These are phyloP conservation scores for Lodderomyces oxycetoniae DNA, from an alignment of 1,139 yeast species.

Conservation along the genomic window DNA sequence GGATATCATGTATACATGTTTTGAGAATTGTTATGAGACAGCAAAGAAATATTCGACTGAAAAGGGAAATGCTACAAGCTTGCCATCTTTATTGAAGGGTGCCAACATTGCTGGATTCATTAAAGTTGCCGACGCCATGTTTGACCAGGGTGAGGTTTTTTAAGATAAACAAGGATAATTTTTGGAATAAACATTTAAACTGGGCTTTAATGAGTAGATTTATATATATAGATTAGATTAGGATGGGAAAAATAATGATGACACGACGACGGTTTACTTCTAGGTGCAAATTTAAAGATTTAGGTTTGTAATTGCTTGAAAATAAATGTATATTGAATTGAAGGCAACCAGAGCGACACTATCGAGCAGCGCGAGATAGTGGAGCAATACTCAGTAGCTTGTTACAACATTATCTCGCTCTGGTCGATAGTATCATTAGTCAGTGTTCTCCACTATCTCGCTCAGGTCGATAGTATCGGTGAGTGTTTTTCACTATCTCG, in stretches of 20 bases:
- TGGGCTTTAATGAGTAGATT: background rate
- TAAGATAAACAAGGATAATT: constrained; percentile 23
- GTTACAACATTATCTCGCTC: no score
- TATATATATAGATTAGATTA: background rate
- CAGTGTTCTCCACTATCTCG: no score
- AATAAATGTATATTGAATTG: no score
- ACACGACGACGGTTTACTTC: no score
- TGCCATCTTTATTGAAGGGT: constrained; percentile 96
- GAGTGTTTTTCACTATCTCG: no score
- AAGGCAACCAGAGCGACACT: no score
- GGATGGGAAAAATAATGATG: background rate
- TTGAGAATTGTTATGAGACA: constrained; percentile 86
- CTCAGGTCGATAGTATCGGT: no score
- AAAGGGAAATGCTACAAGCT: constrained; percentile 41
- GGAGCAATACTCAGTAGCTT: no score
- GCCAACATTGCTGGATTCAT: constrained; percentile 99
- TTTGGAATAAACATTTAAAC: background rate
- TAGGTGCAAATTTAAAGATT: background rate
- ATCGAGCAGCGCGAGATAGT: no score
- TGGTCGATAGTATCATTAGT: no score
- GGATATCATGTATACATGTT: constrained; percentile 89
- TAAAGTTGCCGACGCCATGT: constrained; percentile 98
- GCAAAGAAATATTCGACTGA: constrained; percentile 78
- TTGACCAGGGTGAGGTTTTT: constrained; percentile 89
- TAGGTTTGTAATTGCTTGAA: background rate